phyloP scores from a whole-genome alignment of 2,329 filamentous ascomycete species.

The Lachnellula arida region DNA sequence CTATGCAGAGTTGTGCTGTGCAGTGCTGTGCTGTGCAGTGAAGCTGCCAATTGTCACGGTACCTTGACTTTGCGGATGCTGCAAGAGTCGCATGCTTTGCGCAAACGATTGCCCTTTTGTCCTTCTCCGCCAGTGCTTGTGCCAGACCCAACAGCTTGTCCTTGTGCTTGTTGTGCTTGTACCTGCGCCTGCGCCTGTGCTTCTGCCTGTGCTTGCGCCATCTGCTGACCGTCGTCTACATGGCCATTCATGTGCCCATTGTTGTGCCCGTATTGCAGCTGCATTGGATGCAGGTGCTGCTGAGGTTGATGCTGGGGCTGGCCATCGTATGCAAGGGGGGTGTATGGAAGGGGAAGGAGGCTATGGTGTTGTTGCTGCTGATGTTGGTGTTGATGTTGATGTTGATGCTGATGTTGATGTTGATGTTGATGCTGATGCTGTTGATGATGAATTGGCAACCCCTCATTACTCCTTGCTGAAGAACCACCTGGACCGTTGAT shows the following conservation, averaged over 20 bases:
- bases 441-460: not conserved
- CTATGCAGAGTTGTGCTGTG: too few species aligned
- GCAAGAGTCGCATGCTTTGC: slow-evolving; percentile 49
- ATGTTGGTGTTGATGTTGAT: not conserved
- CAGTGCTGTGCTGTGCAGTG: not conserved
- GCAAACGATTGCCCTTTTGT: slow-evolving; percentile 35
- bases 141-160: not conserved
- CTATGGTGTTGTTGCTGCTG: not conserved
- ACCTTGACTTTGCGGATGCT: slow-evolving; percentile 51
- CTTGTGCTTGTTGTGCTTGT: not conserved
- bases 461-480: not conserved
- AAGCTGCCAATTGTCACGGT: slow-evolving; percentile 6
- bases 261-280: slow-evolving; percentile 9
- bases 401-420: slow-evolving; percentile 7
- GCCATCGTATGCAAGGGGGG: not conserved
- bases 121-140: slow-evolving; percentile 18
- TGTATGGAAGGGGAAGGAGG: not conserved
- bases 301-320: slow-evolving; percentile 9
- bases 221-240: slow-evolving; percentile 10
- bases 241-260: slow-evolving; percentile 19
- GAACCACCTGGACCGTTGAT: not conserved
- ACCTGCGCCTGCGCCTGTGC: not conserved
- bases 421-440: not conserved
- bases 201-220: not conserved
- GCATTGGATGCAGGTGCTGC: slow-evolving; percentile 11